Conservation (phyloP, 805 yeast genomes). For the Grigorovia yakushimaensis region DNA sequence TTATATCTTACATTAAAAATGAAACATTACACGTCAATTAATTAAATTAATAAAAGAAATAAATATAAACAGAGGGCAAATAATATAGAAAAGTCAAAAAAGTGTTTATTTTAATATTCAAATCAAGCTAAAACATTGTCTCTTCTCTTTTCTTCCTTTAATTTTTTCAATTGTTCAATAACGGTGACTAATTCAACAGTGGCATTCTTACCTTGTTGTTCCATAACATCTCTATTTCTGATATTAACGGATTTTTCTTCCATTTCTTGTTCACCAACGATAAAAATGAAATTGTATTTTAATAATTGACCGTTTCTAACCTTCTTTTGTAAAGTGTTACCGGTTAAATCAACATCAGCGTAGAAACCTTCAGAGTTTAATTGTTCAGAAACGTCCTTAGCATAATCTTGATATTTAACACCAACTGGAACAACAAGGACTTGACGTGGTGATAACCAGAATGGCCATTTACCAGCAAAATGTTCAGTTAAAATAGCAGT, state of each 20-base stretch:
- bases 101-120: too few species aligned
- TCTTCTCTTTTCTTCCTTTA: slow-evolving; percentile 65
- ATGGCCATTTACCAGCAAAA: slow-evolving; percentile 99
- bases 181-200: slow-evolving; percentile 67
- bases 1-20: not conserved
- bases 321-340: slow-evolving; percentile 97
- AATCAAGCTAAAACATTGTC: slow-evolving; percentile 43
- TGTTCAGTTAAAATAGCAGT: slow-evolving; percentile 97
- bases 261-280: slow-evolving; percentile 95
- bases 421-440: slow-evolving; percentile 94
- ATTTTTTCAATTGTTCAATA: slow-evolving; percentile 51
- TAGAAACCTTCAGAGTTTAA: slow-evolving; percentile 69
- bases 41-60: not conserved
- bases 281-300: slow-evolving; percentile 90
- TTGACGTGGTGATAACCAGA: slow-evolving; percentile 99
- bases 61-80: not conserved
- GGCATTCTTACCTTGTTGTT: slow-evolving; percentile 87
- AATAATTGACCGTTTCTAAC: slow-evolving; percentile 92
- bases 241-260: slow-evolving; percentile 73
- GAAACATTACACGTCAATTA: not conserved
- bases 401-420: slow-evolving; percentile 84
- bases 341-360: slow-evolving; percentile 87
- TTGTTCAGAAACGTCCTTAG: slow-evolving; percentile 63
- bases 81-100: too few species aligned
- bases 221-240: slow-evolving; percentile 91